A percentile compares a stretch with the other conserved stretches of the same genome.
phyloP scores from a whole-genome alignment of 495 filamentous ascomycete genomes.

The Massariosphaeria phaeospora region DNA sequence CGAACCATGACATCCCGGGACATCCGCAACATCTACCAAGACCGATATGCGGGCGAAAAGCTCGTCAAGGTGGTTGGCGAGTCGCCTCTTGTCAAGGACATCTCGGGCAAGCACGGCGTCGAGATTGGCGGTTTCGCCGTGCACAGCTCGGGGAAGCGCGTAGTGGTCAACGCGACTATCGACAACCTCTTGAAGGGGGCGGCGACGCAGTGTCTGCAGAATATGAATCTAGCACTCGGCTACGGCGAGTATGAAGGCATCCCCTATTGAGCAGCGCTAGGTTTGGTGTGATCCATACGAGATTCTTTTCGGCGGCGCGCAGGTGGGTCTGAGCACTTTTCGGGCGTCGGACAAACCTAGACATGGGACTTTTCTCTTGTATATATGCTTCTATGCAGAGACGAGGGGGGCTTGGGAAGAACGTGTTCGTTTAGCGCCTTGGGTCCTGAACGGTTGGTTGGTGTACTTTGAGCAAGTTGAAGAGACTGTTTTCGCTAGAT shows the following conservation, averaged over 20 bases:
- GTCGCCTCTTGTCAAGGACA: constrained; percentile 78
- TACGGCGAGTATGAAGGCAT: constrained; percentile 93
- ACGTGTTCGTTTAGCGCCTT: too few species aligned
- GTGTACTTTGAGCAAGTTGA: too few species aligned
- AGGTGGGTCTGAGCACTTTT: too few species aligned
- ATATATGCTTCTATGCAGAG: too few species aligned
- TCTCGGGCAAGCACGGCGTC: constrained; percentile 83
- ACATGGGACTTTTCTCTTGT: too few species aligned
- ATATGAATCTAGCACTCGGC: constrained; percentile 93
- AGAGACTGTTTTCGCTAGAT: too few species aligned
- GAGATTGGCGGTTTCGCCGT: constrained; percentile 95
- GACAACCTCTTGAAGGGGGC: constrained; percentile 97
- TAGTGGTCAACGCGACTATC: constrained; percentile 94
- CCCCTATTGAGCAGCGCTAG: too few species aligned
- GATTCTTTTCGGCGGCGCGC: too few species aligned
- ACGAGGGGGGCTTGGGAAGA: too few species aligned
- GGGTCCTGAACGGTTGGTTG: too few species aligned
- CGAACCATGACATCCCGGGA: constrained; percentile 82
- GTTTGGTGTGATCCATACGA: too few species aligned
- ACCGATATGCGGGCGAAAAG: constrained; percentile 90
- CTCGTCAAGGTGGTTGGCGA: constrained; percentile 90
- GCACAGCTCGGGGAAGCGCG: constrained; percentile 78
- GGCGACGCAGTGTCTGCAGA: constrained; percentile 93
- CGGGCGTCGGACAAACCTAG: too few species aligned
- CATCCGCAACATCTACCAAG: constrained; percentile 91